These are phyloP conservation scores for Andrographis paniculata DNA, from an alignment of 305 asterid species.

Conservation along the genomic window DNA sequence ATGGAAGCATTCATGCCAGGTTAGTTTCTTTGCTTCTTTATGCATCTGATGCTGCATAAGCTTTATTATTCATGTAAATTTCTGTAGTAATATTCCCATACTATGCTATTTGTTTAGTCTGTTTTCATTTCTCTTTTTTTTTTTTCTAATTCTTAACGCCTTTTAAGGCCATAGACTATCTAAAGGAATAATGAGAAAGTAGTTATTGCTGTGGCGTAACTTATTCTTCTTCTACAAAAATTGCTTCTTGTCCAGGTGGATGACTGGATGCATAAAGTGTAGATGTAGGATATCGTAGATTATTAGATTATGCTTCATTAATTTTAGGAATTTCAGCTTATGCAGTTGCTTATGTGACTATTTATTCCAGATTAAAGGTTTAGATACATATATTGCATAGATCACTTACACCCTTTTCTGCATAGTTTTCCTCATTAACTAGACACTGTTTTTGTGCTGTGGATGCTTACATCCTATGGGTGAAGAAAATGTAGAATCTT, in stretches of 20 bases:
- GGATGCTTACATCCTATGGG: background rate
- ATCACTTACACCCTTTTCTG: constrained; percentile 3
- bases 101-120: too few relatives aligned
- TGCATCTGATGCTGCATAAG: background rate
- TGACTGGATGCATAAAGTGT: constrained; percentile 4
- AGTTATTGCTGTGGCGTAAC: too few relatives aligned
- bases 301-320: background rate
- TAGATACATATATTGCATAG: constrained; percentile 7
- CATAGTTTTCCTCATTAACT: background rate
- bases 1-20: constrained; percentile 77
- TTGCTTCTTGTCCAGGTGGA: too few relatives aligned
- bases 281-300: too few relatives aligned
- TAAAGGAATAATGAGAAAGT: too few relatives aligned
- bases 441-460: background rate
- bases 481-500: background rate
- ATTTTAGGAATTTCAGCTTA: constrained; percentile 1
- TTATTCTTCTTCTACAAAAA: too few relatives aligned
- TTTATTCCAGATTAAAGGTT: constrained; percentile 4
- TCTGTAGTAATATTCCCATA: too few relatives aligned
- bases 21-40: constrained; percentile 23
- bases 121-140: too few relatives aligned
- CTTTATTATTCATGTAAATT: too few relatives aligned
- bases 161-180: too few relatives aligned
- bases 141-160: too few relatives aligned
- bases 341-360: constrained; percentile 8